Evolutionary conservation across 2,329 filamentous ascomycete genomes (phyloP).

Genomic region (Curvularia hawaiiensis): DNA sequence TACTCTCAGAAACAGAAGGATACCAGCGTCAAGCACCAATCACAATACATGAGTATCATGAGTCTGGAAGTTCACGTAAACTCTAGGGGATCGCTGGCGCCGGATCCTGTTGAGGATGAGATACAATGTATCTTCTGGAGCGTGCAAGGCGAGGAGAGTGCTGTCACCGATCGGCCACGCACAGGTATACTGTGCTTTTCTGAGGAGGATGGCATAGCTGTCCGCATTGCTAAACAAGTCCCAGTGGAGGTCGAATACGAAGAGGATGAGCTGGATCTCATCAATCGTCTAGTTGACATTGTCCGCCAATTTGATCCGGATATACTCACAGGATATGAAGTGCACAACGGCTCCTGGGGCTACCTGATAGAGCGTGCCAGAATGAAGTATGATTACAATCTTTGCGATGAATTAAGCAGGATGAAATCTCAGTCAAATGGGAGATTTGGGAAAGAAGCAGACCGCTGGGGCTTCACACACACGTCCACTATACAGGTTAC

Average conservation of each 20-base stretch:
- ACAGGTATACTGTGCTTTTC: conserved; percentile 77
- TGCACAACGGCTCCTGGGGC: conserved; percentile 92
- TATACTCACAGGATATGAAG: conserved; percentile 92
- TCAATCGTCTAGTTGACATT: conserved; percentile 85
- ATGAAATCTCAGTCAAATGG: conserved; percentile 85
- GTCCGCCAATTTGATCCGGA: conserved; percentile 87
- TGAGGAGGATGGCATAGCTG: conserved; percentile 62
- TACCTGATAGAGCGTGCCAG: conserved; percentile 91
- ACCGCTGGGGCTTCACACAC: conserved; percentile 92
- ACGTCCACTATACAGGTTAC: conserved; percentile 93
- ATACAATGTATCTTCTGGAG: conserved; percentile 91
- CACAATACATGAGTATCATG: conserved; percentile 96
- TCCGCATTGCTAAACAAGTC: conserved; percentile 66
- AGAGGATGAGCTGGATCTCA: conserved; percentile 78
- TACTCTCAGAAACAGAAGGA: conserved; percentile 78
- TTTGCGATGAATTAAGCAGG: conserved; percentile 89
- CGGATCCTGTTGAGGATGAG: conserved; percentile 90
- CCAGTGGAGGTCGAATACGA: conserved; percentile 73
- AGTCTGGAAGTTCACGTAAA: conserved; percentile 93
- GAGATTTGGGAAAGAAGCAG: conserved; percentile 82
- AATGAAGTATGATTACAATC: conserved; percentile 83
- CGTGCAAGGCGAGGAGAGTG: conserved; percentile 74
- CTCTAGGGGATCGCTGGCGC: conserved; percentile 77
- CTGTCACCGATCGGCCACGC: conserved; percentile 59
- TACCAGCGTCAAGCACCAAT: conserved; percentile 79